Conservation (phyloP, 1,284 basidiomycete species). For the Fomes fomentarius region DNA sequence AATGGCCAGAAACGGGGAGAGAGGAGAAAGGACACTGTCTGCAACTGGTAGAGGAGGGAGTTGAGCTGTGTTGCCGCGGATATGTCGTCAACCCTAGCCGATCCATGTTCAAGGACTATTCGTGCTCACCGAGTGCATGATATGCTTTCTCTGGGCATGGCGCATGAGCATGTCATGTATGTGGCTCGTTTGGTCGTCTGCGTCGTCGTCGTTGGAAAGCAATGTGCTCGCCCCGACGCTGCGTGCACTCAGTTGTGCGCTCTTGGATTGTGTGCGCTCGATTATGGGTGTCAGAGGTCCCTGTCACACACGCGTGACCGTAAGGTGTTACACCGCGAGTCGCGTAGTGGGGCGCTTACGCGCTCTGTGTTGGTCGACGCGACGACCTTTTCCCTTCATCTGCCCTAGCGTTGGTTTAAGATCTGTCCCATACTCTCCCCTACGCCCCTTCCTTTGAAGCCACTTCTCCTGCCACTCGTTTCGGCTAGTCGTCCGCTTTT, state of each 20-base stretch:
- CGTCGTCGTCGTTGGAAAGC: conserved; percentile 1
- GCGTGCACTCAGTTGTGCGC: too few relatives aligned
- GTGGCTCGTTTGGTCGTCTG: conserved; percentile 7
- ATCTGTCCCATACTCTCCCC: too few relatives aligned
- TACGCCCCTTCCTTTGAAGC: too few relatives aligned
- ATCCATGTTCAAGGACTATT: background rate
- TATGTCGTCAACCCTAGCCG: background rate
- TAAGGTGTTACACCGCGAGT: conserved; percentile 17
- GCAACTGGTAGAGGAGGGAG: conserved; percentile 68
- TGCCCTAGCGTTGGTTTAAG: background rate
- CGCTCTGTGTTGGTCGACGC: background rate
- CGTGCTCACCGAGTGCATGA: conserved; percentile 65
- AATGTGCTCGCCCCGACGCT: conserved; percentile 10
- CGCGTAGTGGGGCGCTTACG: background rate
- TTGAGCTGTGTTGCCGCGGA: conserved; percentile 53
- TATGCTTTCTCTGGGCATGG: conserved; percentile 76
- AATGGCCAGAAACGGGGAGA: conserved; percentile 66
- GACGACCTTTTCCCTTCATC: background rate
- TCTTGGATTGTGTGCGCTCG: too few relatives aligned
- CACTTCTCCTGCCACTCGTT: too few relatives aligned
- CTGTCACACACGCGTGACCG: conserved; percentile 25
- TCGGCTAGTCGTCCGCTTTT: too few relatives aligned
- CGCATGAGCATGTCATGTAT: conserved; percentile 73
- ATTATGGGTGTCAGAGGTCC: too few relatives aligned
- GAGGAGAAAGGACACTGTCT: conserved; percentile 74